phyloP scores from a whole-genome alignment of 371 early-diverging fungal genomes.

The Zopfochytrium polystomum region DNA sequence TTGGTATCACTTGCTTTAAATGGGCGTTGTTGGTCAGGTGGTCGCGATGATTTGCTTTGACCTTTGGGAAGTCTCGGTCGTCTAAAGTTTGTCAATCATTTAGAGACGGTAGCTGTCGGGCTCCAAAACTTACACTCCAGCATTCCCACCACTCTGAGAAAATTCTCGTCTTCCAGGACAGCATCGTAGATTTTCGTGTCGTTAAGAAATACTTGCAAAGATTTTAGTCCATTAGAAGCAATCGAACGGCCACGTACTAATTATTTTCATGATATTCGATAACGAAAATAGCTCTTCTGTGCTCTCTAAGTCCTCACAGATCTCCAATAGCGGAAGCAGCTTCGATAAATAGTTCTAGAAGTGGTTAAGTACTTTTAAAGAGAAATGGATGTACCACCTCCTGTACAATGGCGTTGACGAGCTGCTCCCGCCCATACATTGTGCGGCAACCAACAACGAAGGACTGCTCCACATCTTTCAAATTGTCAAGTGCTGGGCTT shows the following conservation, averaged over 20 bases:
- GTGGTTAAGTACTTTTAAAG: neutral
- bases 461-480: constrained; percentile 57
- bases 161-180: constrained; percentile 70
- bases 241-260: constrained; percentile 54
- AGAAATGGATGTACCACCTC: constrained; percentile 16
- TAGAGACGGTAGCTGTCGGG: neutral
- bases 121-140: constrained; percentile 67
- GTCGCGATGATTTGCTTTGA: constrained; percentile 67
- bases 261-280: constrained; percentile 66
- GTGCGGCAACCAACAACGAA: constrained; percentile 44
- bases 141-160: constrained; percentile 68
- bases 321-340: constrained; percentile 66
- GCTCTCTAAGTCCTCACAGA: constrained; percentile 80
- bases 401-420: constrained; percentile 29
- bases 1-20: constrained; percentile 75
- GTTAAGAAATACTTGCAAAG: constrained; percentile 56
- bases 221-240: neutral
- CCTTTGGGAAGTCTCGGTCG: constrained; percentile 66
- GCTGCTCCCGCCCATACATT: constrained; percentile 25
- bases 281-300: constrained; percentile 66
- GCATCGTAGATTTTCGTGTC: constrained; percentile 65
- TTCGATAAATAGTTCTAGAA: constrained; percentile 67
- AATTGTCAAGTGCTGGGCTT: too few relatives aligned
- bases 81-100: constrained; percentile 31
- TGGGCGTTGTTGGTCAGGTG: constrained; percentile 40